Conservation (phyloP, 345 rosid species). For the Camelina hispida region DNA sequence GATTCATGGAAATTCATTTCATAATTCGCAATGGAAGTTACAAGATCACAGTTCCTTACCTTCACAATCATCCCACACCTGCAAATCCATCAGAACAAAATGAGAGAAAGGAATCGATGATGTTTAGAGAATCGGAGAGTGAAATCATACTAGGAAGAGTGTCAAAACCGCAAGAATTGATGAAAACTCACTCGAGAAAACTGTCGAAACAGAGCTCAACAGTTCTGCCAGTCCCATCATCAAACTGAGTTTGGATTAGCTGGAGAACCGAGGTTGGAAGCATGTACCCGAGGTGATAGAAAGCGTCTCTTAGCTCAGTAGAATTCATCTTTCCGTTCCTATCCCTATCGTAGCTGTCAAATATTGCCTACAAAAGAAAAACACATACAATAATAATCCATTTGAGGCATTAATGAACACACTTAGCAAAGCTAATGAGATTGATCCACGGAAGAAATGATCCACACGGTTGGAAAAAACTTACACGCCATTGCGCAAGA, state of each 20-base stretch:
- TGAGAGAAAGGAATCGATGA: not conserved
- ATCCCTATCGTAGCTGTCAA: slow-evolving; percentile 69
- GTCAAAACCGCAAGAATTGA: not conserved
- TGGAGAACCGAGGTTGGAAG: slow-evolving; percentile 70
- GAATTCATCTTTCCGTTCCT: slow-evolving; percentile 68
- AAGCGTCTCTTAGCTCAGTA: slow-evolving; percentile 63
- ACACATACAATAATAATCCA: not conserved
- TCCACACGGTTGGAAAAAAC: not conserved
- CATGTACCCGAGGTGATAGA: slow-evolving; percentile 62
- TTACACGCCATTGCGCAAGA: slow-evolving; percentile 75
- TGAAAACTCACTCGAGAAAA: slow-evolving; percentile 65
- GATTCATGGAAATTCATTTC: not conserved
- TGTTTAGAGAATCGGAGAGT: not conserved
- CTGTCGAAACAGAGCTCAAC: slow-evolving; percentile 63
- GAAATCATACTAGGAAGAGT: too few species aligned
- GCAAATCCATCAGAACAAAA: slow-evolving; percentile 38
- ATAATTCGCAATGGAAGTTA: not conserved
- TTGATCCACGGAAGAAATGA: not conserved
- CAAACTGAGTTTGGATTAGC: slow-evolving; percentile 56
- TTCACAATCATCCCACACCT: slow-evolving; percentile 78
- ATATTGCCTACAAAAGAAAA: slow-evolving; percentile 52
- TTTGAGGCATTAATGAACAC: too few species aligned
- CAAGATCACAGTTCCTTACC: slow-evolving; percentile 50
- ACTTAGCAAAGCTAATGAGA: too few species aligned
- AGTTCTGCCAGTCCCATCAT: slow-evolving; percentile 53